These are phyloP conservation scores for Aspergillus fructus DNA, from an alignment of 2,329 filamentous ascomycete species.

Conservation along the genomic window DNA sequence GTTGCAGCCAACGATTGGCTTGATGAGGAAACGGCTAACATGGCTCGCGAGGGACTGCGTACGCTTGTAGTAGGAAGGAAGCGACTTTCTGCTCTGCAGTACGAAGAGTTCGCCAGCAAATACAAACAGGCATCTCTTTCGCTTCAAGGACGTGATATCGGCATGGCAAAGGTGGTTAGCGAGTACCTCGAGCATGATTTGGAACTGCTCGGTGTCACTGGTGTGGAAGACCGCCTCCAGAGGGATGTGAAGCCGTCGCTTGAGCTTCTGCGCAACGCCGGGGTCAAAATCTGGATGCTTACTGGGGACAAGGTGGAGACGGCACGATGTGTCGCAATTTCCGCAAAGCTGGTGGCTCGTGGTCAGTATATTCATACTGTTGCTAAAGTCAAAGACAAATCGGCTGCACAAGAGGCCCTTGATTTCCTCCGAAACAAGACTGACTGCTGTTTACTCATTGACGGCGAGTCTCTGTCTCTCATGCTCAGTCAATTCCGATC, in stretches of 20 bases:
- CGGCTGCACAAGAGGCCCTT: constrained; percentile 81
- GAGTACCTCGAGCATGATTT: constrained; percentile 83
- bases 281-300: constrained; percentile 99
- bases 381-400: constrained; percentile 76
- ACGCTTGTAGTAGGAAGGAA: constrained; percentile 95
- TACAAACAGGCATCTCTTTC: constrained; percentile 79
- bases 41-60: constrained; percentile 93
- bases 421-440: constrained; percentile 83
- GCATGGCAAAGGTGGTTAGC: constrained; percentile 76
- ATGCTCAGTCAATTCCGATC: constrained; percentile 79
- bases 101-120: constrained; percentile 72
- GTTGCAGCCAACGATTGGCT: constrained; percentile 97
- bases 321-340: constrained; percentile 91
- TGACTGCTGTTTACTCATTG: constrained; percentile 87
- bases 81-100: constrained; percentile 73
- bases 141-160: constrained; percentile 74
- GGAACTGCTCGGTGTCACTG: constrained; percentile 93
- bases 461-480: constrained; percentile 83
- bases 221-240: constrained; percentile 95
- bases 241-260: constrained; percentile 93
- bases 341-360: constrained; percentile 86
- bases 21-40: constrained; percentile 98
- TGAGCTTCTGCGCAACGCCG: constrained; percentile 91
- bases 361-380: constrained; percentile 97
- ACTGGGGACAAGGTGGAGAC: constrained; percentile 99